These are phyloP conservation scores for Drechslerella coelobrocha DNA, from an alignment of 2,329 filamentous ascomycete genomes.

Conservation along the genomic window DNA sequence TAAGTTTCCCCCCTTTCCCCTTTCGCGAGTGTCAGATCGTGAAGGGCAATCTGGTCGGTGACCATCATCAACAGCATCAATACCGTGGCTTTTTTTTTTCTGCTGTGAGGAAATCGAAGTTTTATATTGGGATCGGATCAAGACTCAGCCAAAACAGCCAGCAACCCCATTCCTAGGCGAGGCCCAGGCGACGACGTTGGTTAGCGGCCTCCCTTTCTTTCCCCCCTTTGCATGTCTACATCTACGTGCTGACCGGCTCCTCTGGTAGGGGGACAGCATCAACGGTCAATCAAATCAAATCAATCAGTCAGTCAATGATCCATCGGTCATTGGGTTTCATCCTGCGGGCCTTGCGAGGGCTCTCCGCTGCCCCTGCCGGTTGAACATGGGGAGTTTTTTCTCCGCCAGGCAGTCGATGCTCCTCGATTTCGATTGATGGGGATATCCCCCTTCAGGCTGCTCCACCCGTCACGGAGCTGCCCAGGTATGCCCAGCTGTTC, in stretches of 20 bases:
- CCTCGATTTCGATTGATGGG: neutral
- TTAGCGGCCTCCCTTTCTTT: conserved; percentile 9
- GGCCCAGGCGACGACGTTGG: conserved; percentile 24
- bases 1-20: neutral
- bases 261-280: too few species aligned
- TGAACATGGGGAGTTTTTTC: conserved; percentile 3
- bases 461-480: too few species aligned
- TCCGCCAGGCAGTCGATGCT: conserved; percentile 11
- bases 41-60: conserved; percentile 5
- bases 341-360: too few species aligned
- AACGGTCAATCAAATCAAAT: too few species aligned
- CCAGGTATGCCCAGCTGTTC: too few species aligned
- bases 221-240: neutral
- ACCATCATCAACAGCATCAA: conserved; percentile 13
- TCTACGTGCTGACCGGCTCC: neutral
- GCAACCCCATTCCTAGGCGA: conserved; percentile 27
- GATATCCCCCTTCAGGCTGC: neutral
- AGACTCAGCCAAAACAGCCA: conserved; percentile 19
- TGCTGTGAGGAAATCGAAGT: conserved; percentile 19
- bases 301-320: too few species aligned
- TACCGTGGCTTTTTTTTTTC: too few species aligned
- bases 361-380: neutral
- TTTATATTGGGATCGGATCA: conserved; percentile 50
- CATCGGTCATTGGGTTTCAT: too few species aligned
- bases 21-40: neutral